Percentiles rank a stretch among this genome's conserved stretches.
Evolutionary conservation across 768 basidiomycete species (phyloP).

Genomic region (Hygrocybe coccinea): DNA sequence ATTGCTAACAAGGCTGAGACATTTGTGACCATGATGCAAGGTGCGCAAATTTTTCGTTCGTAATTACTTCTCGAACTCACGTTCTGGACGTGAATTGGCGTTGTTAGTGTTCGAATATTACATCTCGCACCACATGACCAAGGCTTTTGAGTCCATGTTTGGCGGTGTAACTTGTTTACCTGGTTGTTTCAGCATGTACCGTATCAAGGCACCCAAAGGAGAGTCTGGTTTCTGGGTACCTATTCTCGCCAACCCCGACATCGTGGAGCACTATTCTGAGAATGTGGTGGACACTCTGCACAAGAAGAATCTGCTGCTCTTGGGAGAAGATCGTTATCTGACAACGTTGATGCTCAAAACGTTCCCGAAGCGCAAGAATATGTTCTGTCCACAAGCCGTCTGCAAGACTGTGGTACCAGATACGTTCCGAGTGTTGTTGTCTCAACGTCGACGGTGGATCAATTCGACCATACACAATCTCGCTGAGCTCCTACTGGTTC

Average conservation of each 20-base stretch:
- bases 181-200: slow-evolving; percentile 99
- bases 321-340: slow-evolving; percentile 98
- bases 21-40: slow-evolving; percentile 99
- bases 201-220: slow-evolving; percentile 99
- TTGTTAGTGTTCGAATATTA: slow-evolving; percentile 96
- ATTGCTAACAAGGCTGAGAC: slow-evolving; percentile 99
- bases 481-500: slow-evolving; percentile 88
- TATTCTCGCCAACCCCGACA: slow-evolving; percentile 95
- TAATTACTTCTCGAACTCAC: slow-evolving; percentile 8
- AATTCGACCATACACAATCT: slow-evolving; percentile 98
- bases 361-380: slow-evolving; percentile 98
- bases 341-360: slow-evolving; percentile 98
- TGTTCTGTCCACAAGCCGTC: slow-evolving; percentile 97
- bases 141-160: slow-evolving; percentile 99
- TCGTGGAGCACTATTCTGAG: slow-evolving; percentile 98
- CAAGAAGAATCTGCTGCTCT: slow-evolving; percentile 96
- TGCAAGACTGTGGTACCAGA: slow-evolving; percentile 99
- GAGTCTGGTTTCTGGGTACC: slow-evolving; percentile 97
- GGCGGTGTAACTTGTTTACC: slow-evolving; percentile 99
- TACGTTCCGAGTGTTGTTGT: slow-evolving; percentile 87
- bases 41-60: slow-evolving; percentile 41
- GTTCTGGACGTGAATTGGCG: slow-evolving; percentile 1
- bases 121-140: slow-evolving; percentile 98
- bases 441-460: slow-evolving; percentile 98
- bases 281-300: slow-evolving; percentile 98